Percentiles rank a stretch among this genome's conserved stretches.
phyloP scores from a whole-genome alignment of 1,284 basidiomycete species.

The Cronartium quercuum region DNA sequence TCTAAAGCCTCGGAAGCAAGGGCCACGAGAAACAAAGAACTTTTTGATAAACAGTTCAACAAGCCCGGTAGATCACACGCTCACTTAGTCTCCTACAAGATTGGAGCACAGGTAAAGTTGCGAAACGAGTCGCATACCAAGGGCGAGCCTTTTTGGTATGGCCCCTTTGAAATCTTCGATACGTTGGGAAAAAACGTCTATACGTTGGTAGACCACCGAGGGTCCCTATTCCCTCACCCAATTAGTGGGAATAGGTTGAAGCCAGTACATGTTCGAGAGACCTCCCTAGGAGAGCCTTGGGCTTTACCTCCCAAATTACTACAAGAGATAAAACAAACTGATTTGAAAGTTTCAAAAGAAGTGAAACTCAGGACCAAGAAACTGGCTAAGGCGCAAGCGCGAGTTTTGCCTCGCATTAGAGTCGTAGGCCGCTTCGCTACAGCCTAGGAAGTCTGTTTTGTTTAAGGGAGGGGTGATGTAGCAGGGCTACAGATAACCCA shows the following conservation, averaged over 20 bases:
- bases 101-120: neutral
- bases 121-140: neutral
- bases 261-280: neutral
- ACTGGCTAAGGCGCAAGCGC: no score
- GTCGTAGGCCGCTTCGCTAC: no score
- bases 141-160: neutral
- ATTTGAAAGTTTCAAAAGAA: no score
- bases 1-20: neutral
- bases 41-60: no score
- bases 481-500: no score
- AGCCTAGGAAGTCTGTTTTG: no score
- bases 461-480: no score
- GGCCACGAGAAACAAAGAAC: neutral
- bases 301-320: neutral
- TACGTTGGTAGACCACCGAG: neutral
- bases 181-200: neutral
- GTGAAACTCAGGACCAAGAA: no score
- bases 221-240: neutral
- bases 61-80: no score
- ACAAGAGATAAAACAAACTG: no score
- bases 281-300: neutral
- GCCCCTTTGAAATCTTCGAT: neutral
- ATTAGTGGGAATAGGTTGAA: neutral
- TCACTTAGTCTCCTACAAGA: neutral
- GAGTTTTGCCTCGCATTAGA: no score